These are phyloP conservation scores for Citrus unshiu DNA, from an alignment of 345 rosid genomes.

Conservation along the genomic window DNA sequence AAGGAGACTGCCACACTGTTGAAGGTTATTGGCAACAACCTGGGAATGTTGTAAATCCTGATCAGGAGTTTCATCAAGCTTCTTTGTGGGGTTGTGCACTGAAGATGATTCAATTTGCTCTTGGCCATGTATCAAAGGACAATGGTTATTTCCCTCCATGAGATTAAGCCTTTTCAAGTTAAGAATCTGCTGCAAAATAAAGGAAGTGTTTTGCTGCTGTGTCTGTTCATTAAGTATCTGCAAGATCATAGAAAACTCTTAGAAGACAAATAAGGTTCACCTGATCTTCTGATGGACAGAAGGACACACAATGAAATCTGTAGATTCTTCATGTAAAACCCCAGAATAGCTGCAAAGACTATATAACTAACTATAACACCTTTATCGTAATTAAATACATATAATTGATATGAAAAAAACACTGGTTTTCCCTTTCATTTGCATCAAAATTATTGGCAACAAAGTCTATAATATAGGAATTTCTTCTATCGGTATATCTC, in stretches of 20 bases:
- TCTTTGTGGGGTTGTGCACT: conserved; percentile 5
- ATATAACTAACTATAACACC: neutral
- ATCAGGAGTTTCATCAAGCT: conserved; percentile 20
- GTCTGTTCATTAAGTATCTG: conserved; percentile 27
- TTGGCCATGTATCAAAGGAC: conserved; percentile 13
- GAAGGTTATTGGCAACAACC: conserved; percentile 24
- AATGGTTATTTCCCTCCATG: conserved; percentile 24
- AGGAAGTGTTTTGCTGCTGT: conserved; percentile 31
- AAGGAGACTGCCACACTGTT: conserved; percentile 22
- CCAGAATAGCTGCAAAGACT: neutral
- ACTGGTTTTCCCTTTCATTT: neutral
- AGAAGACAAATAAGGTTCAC: neutral
- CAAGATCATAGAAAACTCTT: conserved; percentile 12
- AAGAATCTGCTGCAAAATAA: conserved; percentile 68
- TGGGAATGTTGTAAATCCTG: conserved; percentile 21
- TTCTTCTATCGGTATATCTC: neutral
- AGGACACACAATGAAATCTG: neutral
- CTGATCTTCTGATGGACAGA: conserved; percentile 2
- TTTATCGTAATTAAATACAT: neutral
- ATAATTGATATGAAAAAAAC: neutral
- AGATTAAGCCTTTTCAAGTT: conserved; percentile 60
- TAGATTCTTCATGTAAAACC: neutral
- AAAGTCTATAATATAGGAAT: neutral
- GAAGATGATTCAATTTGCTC: conserved; percentile 27
- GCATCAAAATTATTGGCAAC: neutral